Conservation (phyloP, 116 monocot genomes). For the Iris pallida region DNA sequence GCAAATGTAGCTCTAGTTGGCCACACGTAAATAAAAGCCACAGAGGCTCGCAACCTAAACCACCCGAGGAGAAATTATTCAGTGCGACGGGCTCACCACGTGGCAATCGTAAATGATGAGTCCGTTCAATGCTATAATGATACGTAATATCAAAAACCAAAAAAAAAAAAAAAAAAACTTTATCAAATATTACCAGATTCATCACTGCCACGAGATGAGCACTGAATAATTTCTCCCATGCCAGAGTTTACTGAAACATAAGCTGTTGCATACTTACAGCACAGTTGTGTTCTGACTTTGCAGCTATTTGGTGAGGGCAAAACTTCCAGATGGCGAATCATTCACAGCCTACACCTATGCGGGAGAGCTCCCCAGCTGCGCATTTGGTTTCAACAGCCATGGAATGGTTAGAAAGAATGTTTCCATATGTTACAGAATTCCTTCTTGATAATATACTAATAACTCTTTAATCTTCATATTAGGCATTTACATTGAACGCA, state of each 20-base stretch:
- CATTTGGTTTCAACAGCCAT: slow-evolving; percentile 83
- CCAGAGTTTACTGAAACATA: too few relatives aligned
- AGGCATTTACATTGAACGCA: slow-evolving; percentile 85
- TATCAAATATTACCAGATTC: too few relatives aligned
- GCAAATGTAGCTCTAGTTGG: slow-evolving; percentile 65
- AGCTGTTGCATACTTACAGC: too few relatives aligned
- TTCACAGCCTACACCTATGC: slow-evolving; percentile 91
- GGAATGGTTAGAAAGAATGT: slow-evolving; percentile 43
- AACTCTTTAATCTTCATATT: background rate
- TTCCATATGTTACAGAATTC: background rate
- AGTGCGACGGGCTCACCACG: too few relatives aligned
- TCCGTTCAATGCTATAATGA: too few relatives aligned
- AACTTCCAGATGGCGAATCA: slow-evolving; percentile 36
- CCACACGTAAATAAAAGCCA: slow-evolving; percentile 49
- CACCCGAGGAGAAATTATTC: too few relatives aligned
- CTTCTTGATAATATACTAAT: background rate
- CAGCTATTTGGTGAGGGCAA: slow-evolving; percentile 66
- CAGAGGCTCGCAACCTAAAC: too few relatives aligned
- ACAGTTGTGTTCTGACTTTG: slow-evolving; percentile 6
- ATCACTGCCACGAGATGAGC: too few relatives aligned
- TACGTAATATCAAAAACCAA: too few relatives aligned
- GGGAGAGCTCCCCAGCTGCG: slow-evolving; percentile 84
- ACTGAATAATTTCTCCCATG: too few relatives aligned
- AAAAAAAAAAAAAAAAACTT: too few relatives aligned
- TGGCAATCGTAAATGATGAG: too few relatives aligned